phyloP scores from a whole-genome alignment of 305 asterid genomes.

The Solanum aculeatissimum region DNA sequence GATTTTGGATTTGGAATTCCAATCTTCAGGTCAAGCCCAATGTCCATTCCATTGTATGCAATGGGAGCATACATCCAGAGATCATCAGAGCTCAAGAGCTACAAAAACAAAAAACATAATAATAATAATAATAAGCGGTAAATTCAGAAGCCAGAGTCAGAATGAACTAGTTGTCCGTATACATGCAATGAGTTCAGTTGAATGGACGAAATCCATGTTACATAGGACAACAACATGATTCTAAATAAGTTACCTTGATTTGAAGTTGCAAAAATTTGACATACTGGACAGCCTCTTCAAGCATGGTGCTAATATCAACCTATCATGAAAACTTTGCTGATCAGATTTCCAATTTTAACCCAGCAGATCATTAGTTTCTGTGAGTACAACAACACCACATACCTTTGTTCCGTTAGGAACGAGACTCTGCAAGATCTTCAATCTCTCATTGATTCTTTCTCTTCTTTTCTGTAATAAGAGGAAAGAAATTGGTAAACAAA shows the following conservation, averaged over 20 bases:
- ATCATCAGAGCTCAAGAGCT: slow-evolving; percentile 85
- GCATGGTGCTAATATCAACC: slow-evolving; percentile 90
- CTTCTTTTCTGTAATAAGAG: slow-evolving; percentile 53
- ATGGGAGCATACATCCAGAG: slow-evolving; percentile 88
- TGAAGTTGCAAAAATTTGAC: slow-evolving; percentile 88
- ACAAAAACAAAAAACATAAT: neutral
- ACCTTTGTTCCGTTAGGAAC: slow-evolving; percentile 86
- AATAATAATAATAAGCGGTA: neutral
- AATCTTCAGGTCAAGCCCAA: slow-evolving; percentile 18
- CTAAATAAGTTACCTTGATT: slow-evolving; percentile 42
- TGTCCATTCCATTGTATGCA: slow-evolving; percentile 74
- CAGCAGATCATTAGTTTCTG: neutral
- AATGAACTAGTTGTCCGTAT: neutral
- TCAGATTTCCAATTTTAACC: neutral
- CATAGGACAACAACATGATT: too few species aligned
- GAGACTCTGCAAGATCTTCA: slow-evolving; percentile 78
- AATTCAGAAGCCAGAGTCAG: neutral
- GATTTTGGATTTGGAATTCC: neutral
- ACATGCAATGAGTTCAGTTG: neutral
- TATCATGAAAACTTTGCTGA: neutral
- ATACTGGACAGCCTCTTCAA: slow-evolving; percentile 85
- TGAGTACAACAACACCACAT: neutral
- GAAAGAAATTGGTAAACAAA: neutral
- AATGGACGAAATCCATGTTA: too few species aligned
- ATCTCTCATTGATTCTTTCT: slow-evolving; percentile 75